Evolutionary conservation across 2,329 filamentous ascomycete genomes (phyloP), one percentile per base, ranked within the genome.

Genomic region (Microcera coccophila): DNA sequence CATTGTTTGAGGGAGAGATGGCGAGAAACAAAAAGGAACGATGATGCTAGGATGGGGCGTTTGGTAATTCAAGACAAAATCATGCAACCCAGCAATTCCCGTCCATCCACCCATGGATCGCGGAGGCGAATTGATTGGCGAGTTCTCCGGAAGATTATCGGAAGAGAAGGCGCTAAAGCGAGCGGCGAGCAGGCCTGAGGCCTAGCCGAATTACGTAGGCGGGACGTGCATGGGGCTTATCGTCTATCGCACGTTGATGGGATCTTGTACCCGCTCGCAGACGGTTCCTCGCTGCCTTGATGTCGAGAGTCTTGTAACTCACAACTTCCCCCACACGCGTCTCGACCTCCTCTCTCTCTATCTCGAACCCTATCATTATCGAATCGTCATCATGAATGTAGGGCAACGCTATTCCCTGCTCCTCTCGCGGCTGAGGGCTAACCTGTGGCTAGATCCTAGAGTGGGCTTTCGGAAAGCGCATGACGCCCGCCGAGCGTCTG

Each of bases 391-490:
- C 44, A 59, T 59, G 57, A 59, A 59, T 44, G 57, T 59, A 55
- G 55, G 57, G 45, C 43, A 17, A 35, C 20, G 40, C 47, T 36
- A 31, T 41, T 44, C 32, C 44, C 38, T 35, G 41, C 42, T n/a
- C 44, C 41, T 40, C 22, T 41, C 26, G 22, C 42, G 19, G 26
- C 43, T 50, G 49, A 54, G 45, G 45, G 50, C 47, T 53, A 50
- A 53, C 47, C 37, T 38, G 18, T 33, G 29, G 12, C 34, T 58
- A 96, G 88, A 88, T 97, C 64, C 80, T 98, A 49, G 93, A 98
- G 80, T 98, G 93, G 90, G 91, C 91, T 29, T 98, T 98, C 64
- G 93, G 93, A 55, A 97, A 96, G 80, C 93, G 93, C 69, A 94
- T 97, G 81, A 98, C 93, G 75, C 91, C 93, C 4, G 89, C 90